Percentiles rank a stretch among this genome's conserved stretches.
phyloP scores from a whole-genome alignment of 805 yeast species.

The Nakazawaea ishiwadae region DNA sequence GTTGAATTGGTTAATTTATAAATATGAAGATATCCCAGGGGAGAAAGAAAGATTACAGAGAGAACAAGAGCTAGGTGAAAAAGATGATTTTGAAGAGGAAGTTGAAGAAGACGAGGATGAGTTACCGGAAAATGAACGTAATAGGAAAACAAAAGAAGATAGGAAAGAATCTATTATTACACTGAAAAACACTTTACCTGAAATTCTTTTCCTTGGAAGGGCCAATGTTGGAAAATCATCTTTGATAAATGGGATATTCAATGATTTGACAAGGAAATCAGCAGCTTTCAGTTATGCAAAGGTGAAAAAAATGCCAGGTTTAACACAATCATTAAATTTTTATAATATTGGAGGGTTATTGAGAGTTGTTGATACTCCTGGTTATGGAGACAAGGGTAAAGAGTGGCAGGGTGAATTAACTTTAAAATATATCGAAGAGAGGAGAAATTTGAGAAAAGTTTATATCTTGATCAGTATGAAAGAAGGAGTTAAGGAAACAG shows the following conservation, averaged over 20 bases:
- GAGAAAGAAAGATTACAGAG: conserved; percentile 29
- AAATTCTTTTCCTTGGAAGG: conserved; percentile 70
- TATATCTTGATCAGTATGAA: conserved; percentile 59
- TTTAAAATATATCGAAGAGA: conserved; percentile 51
- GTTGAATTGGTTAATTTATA: conserved; percentile 58
- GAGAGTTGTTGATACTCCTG: conserved; percentile 81
- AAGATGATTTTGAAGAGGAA: conserved; percentile 6
- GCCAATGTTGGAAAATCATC: conserved; percentile 89
- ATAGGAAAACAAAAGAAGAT: conserved; percentile 23
- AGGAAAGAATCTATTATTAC: conserved; percentile 21
- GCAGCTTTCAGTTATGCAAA: conserved; percentile 36
- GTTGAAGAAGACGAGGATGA: conserved; percentile 9
- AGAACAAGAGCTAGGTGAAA: conserved; percentile 16
- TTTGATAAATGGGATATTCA: conserved; percentile 56
- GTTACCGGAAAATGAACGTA: conserved; percentile 15
- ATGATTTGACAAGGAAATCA: conserved; percentile 28
- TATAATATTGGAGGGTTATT: conserved; percentile 62
- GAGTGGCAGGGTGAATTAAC: conserved; percentile 66
- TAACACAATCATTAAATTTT: conserved; percentile 62
- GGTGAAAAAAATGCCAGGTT: conserved; percentile 31
- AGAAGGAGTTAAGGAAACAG: conserved; percentile 56
- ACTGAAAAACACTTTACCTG: conserved; percentile 49
- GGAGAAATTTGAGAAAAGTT: conserved; percentile 51
- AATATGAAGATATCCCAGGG: conserved; percentile 55
- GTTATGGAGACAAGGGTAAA: conserved; percentile 75